Conservation (phyloP, 192 early-diverging fungal species). For the Gamsiella multidivaricata region DNA sequence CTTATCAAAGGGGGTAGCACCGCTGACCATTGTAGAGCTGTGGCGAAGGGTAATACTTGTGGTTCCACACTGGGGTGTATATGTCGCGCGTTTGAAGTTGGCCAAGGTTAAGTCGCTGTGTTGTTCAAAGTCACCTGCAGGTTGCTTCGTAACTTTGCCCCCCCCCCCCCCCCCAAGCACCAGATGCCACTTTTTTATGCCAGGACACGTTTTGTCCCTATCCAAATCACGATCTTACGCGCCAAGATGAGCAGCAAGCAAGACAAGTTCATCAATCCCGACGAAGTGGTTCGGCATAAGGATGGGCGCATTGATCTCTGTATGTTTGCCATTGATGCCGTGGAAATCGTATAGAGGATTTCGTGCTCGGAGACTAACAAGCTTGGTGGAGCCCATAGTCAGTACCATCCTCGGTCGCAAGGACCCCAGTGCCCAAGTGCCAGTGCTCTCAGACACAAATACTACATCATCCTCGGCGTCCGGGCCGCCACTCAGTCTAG, state of each 20-base stretch:
- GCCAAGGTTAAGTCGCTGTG: too few relatives aligned
- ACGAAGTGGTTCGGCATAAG: slow-evolving; percentile 18
- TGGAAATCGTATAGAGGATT: background rate
- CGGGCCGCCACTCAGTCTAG: background rate
- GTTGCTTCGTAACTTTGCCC: too few relatives aligned
- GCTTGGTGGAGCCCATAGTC: slow-evolving; percentile 1
- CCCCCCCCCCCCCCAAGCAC: too few relatives aligned
- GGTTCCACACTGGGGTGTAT: too few relatives aligned
- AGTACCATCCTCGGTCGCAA: slow-evolving; percentile 25
- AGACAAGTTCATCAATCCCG: slow-evolving; percentile 5
- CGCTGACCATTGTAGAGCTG: too few relatives aligned
- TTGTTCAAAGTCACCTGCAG: too few relatives aligned
- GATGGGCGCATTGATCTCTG: slow-evolving; percentile 34
- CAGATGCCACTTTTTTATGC: too few relatives aligned
- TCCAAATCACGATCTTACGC: too few relatives aligned
- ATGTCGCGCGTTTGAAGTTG: too few relatives aligned
- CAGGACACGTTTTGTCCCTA: too few relatives aligned
- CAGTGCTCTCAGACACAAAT: slow-evolving; percentile 1
- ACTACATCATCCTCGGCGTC: background rate
- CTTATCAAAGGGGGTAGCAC: slow-evolving; percentile 25
- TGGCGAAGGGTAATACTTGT: too few relatives aligned
- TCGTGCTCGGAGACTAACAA: background rate
- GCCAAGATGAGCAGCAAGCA: too few relatives aligned
- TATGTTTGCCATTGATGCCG: background rate
- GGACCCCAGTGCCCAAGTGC: slow-evolving; percentile 25